phyloP scores from a whole-genome alignment of 208 protist genomes.

The Leishmania tarentolae region DNA sequence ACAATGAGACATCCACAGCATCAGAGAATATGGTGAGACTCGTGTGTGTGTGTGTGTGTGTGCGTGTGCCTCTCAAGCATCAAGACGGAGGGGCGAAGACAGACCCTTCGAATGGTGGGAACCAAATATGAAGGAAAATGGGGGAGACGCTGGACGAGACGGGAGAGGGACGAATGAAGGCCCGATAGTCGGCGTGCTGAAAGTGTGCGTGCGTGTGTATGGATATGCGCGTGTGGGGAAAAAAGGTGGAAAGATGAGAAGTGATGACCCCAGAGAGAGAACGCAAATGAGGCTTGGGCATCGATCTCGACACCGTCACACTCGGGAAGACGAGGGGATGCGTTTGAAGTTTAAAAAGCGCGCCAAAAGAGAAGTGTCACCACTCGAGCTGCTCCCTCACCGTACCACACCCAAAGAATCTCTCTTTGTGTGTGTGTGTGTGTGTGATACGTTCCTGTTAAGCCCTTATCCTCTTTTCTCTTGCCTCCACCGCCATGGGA shows the following conservation, averaged over 20 bases:
- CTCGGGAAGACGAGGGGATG: background rate
- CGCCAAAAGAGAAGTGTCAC: background rate
- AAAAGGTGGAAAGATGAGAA: background rate
- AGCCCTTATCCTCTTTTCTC: background rate
- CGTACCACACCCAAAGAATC: background rate
- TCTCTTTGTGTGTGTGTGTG: background rate
- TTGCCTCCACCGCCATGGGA: background rate
- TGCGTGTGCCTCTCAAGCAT: background rate
- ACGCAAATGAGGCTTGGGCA: background rate
- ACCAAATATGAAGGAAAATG: too few species aligned
- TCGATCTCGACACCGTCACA: background rate
- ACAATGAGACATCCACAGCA: background rate
- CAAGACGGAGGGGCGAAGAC: background rate
- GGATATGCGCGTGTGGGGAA: background rate
- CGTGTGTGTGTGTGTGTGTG: background rate
- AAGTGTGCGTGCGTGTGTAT: background rate
- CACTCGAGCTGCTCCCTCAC: background rate
- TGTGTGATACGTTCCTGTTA: background rate
- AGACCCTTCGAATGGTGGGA: too few species aligned
- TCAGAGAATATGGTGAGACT: background rate
- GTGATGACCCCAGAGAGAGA: background rate
- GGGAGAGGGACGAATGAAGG: background rate
- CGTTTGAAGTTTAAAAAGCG: background rate
- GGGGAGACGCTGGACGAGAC: background rate
- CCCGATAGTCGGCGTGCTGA: background rate